Evolutionary conservation across 2,329 filamentous ascomycete genomes (phyloP), one percentile per base, ranked within the genome.

Genomic region (Ascochyta clinopodiicola): DNA sequence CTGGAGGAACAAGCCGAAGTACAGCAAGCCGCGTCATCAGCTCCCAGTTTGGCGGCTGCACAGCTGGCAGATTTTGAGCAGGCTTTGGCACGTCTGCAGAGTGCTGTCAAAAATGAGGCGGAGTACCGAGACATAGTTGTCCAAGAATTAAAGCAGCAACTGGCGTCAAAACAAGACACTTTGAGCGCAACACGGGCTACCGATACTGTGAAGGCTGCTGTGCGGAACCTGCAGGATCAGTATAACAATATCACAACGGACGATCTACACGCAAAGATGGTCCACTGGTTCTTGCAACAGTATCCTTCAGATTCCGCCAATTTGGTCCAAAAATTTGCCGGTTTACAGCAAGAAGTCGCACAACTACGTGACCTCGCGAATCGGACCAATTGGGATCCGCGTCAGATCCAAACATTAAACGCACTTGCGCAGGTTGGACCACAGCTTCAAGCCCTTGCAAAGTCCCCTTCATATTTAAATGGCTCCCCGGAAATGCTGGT

Each of bases 161-260:
- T 57, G 10, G 44, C 35, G 17, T 27, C 15, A 2, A 56, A 56
- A 24, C 48, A 53, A 24, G 59, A 64, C 6, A 29, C 27, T 7
- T 10, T 25, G 6, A 22, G 8, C 6, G 44, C 45, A 2, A 38
- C 38, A 4, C 34, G 42, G 15, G 35, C 49, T 7, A 36, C 55
- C 3, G 57, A 62, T 24, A 19, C 10, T 2, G 38, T 66, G 2
- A 50, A n/a, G 17, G 21, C 40, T 25, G 47, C 58, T 10, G 17
- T 67, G 0, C 57, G 50, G 8, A 54, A 35, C 9, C 44, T 72
- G 2, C 56, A 68, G 22, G 29, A 49, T 17, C 66, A 66, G 25
- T 71, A 65, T 24, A 56, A 69, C n/a, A 72, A 71, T 15, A 69
- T 72, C 27, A 59, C 46, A 8, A 68, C 68, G 0, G 63, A 62